Base-by-base conservation (phyloP, 148 eudicot genomes). In the Arctostaphylos glauca region DNA sequence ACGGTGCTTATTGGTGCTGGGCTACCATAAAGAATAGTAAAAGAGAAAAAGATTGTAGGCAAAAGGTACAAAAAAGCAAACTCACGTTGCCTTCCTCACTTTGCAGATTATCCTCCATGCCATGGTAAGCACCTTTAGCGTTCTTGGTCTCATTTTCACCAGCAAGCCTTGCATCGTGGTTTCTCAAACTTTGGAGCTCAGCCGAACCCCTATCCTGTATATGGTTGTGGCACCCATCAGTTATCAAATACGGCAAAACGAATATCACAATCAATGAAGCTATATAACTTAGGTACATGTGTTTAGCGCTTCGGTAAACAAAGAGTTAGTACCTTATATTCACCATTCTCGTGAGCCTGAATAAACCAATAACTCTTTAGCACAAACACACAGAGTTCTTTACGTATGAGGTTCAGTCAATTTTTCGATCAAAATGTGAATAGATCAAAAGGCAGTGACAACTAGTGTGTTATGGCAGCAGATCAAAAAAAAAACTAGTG, bases 121-220 rank as follows among this genome's bases (percentile, higher is more conserved):
- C 95, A 43, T 91, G 85, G 85, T 90, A 90, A 12, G 77, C 78
- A 46, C 93, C 97, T 86, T 88, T 90, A 74, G 91, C 93, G 66
- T 86, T 47, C 38, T 10, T 66, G 47, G 41, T 9, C 15, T n/a
- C 48, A 54, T 54, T 59, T 5, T 59, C 12, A 70, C 53, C 9
- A 47, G 55, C 47, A 15, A 53, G 21, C 73, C 56, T 9, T 43
- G n/a, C 21, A 54, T 38, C 52, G 55, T 13, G 43, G 13, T 43
- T 0, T 38, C 10, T 19, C 46, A 68, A 10, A 68, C 18, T 80
- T 47, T 64, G 23, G 66, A 59, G 25, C 25, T 6, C 9, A 59
- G 66, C 21, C 66, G 0, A 59, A 59, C 66, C 10, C 70, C 70
- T 23, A 23, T 64, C 15, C 25, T 19, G 10, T n/a, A 62, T 62